Evolutionary conservation across 805 yeast genomes (phyloP), one percentile per base, ranked within the genome.

Genomic region (Ogataea glucozyma): DNA sequence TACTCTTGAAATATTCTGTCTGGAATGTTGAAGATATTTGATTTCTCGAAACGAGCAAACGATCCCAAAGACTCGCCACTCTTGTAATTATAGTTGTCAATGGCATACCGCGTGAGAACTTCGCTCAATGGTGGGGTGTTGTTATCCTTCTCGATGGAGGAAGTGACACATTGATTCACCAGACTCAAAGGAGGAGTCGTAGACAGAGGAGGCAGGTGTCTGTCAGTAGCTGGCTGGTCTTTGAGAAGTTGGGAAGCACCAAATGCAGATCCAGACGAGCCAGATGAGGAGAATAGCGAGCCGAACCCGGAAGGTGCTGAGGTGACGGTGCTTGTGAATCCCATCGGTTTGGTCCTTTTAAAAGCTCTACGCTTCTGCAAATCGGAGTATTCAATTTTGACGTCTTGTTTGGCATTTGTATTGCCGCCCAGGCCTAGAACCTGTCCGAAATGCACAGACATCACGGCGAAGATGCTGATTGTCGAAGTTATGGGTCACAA

Each of bases 1-100:
- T 83, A 78, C 53, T 85, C 88, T 41, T 82, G 83, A 51, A 85
- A 77, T 48, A 88, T 79, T 48, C 76, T 79, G 59, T 89, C 96
- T 1, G 97, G 97, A 38, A 90, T 78, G 55, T 78, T 79, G 45
- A 82, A 71, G 40, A 82, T 79, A 24, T 76, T 74, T 2, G 83
- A 71, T 56, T 83, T 82, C 57, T 82, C 90, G 61, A 88, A 89
- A 7, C 96, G 83, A n/a, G 85, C 75, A 49, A 81, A 83, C 19
- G 72, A 70, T 8, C 75, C 75, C 43, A 72, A 57, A 3, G 76
- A 73, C 31, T 67, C 65, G 8, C 44, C 51, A 35, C 65, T 62
- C 43, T 76, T 75, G 50, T 73, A 77, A 48, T 78, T 80, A 60
- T 79, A 86, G 56, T 80, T 83, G 57, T 86, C 89, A 48, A 83